A percentile compares a stretch with the other conserved stretches of the same genome.
These are phyloP conservation scores for Chenopodium berlandieri DNA, from an alignment of 148 eudicot genomes.

Conservation along the genomic window DNA sequence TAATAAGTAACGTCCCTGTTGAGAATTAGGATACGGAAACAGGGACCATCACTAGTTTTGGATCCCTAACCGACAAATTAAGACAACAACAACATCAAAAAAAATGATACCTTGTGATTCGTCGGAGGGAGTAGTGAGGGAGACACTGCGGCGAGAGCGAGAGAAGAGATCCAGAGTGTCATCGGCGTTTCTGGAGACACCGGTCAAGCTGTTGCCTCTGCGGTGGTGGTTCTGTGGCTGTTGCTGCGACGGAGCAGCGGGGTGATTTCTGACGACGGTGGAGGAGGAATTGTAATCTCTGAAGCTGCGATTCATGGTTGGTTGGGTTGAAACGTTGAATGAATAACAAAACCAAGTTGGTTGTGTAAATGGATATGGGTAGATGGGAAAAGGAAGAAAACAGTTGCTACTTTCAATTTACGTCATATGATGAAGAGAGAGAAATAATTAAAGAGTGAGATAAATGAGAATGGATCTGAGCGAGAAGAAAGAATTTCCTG, in stretches of 20 bases:
- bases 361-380: not conserved
- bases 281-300: slow-evolving; percentile 23
- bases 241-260: slow-evolving; percentile 18
- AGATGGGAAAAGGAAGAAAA: not conserved
- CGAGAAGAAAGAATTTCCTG: not conserved
- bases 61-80: not conserved
- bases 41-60: slow-evolving; percentile 11
- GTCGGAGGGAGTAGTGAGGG: slow-evolving; percentile 38
- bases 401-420: slow-evolving; percentile 24
- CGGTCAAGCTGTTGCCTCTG: slow-evolving; percentile 26
- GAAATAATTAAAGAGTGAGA: slow-evolving; percentile 14
- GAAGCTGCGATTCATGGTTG: slow-evolving; percentile 34
- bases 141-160: slow-evolving; percentile 43
- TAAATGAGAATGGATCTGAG: not conserved
- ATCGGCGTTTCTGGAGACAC: slow-evolving; percentile 21
- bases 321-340: too few relatives aligned
- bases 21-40: not conserved
- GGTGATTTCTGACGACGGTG: slow-evolving; percentile 15
- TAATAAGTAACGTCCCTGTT: slow-evolving; percentile 15
- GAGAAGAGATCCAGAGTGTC: slow-evolving; percentile 62
- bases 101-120: slow-evolving; percentile 38
- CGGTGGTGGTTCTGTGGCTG: slow-evolving; percentile 13
- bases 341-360: not conserved
- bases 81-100: too few relatives aligned
- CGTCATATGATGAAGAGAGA: slow-evolving; percentile 28